Evolutionary conservation across 176 grass and related monocot species (phyloP).

Genomic region (Ensete ventricosum): DNA sequence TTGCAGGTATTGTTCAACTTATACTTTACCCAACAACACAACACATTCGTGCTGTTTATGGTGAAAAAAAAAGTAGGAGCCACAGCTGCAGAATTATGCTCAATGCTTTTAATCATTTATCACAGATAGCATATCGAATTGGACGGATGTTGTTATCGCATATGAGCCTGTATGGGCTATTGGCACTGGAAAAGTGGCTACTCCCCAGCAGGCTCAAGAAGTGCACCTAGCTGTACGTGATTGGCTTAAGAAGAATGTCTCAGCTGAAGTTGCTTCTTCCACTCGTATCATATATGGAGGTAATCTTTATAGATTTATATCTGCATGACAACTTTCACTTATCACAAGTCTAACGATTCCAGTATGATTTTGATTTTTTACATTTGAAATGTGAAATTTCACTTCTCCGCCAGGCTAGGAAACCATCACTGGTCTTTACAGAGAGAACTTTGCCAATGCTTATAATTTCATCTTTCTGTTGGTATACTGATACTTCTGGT

Average conservation of each 20-base stretch:
- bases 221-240: slow-evolving; percentile 78
- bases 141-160: slow-evolving; percentile 79
- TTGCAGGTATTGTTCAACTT: slow-evolving; percentile 39
- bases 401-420: no score
- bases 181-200: slow-evolving; percentile 89
- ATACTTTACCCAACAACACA: not conserved
- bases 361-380: no score
- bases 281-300: slow-evolving; percentile 96
- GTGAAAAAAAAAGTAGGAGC: not conserved
- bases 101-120: slow-evolving; percentile 4
- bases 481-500: no score
- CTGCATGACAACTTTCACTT: no score
- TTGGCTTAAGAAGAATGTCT: slow-evolving; percentile 90
- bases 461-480: no score
- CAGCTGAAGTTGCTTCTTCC: slow-evolving; percentile 75
- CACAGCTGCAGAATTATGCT: slow-evolving; percentile 4
- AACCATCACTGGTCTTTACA: no score
- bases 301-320: slow-evolving; percentile 7
- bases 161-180: slow-evolving; percentile 99
- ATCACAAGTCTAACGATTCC: no score
- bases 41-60: not conserved
- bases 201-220: slow-evolving; percentile 89
- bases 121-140: slow-evolving; percentile 73
- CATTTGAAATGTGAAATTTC: no score
- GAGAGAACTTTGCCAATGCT: no score